Conservation (phyloP, 768 basidiomycete genomes). For the Leccinum barrowsii region DNA sequence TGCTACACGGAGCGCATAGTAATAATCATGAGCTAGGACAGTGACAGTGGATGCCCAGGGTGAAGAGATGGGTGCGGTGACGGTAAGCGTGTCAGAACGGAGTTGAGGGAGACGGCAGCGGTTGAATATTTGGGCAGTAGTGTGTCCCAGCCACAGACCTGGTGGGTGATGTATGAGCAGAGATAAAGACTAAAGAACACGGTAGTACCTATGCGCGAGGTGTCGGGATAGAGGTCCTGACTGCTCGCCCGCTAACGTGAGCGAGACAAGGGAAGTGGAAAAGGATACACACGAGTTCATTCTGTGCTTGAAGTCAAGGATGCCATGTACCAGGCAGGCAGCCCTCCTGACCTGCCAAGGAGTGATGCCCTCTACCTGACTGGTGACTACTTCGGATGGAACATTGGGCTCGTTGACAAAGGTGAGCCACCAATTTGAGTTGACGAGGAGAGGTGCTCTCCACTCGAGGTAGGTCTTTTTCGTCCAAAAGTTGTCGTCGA, state of each 20-base stretch:
- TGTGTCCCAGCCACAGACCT: conserved; percentile 66
- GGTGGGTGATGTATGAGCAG: not conserved
- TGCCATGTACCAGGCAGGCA: conserved; percentile 73
- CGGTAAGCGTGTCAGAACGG: conserved; percentile 57
- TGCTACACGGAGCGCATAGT: conserved; percentile 70
- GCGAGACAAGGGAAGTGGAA: not conserved
- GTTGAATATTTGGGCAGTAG: conserved; percentile 38
- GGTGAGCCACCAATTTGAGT: conserved; percentile 96
- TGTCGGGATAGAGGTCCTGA: conserved; percentile 66
- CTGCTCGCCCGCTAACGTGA: conserved; percentile 35
- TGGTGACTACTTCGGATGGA: conserved; percentile 38
- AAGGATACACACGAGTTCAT: conserved; percentile 52
- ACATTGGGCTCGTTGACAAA: conserved; percentile 71
- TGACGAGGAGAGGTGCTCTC: conserved; percentile 78
- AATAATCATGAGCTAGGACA: conserved; percentile 73
- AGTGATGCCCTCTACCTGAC: conserved; percentile 42
- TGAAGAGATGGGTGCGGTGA: conserved; percentile 41
- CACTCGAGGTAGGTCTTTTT: conserved; percentile 86
- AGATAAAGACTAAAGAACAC: not conserved
- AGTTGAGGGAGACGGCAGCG: conserved; percentile 69
- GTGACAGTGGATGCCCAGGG: conserved; percentile 50
- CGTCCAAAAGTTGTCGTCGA: conserved; percentile 91
- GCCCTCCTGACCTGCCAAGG: conserved; percentile 85
- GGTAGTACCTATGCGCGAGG: conserved; percentile 60
- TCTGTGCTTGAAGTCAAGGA: conserved; percentile 68